phyloP scores from a whole-genome alignment of 306 rosid species.

The Cicer chorassanicum region DNA sequence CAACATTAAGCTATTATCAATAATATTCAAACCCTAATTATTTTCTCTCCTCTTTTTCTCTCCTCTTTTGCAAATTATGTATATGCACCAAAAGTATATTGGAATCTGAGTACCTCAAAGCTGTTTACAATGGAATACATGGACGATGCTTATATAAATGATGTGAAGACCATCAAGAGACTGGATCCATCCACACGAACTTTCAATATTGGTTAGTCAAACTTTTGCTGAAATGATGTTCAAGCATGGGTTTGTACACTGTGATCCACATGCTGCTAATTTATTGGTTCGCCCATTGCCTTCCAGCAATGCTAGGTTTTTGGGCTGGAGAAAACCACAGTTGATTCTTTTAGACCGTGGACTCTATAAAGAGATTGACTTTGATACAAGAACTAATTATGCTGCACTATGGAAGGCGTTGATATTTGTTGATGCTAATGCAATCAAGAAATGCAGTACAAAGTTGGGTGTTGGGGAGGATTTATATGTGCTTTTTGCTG shows the following conservation, averaged over 20 bases:
- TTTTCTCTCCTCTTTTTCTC: no score
- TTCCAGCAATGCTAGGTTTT: conserved; percentile 60
- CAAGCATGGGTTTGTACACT: conserved; percentile 97
- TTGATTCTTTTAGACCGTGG: conserved; percentile 93
- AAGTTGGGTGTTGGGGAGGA: conserved; percentile 99
- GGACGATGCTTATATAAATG: conserved; percentile 83
- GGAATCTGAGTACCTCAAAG: conserved; percentile 86
- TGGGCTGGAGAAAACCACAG: conserved; percentile 89
- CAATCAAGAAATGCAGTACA: conserved; percentile 82
- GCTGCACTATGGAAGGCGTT: conserved; percentile 95
- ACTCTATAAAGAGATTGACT: conserved; percentile 89
- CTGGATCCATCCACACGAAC: conserved; percentile 80
- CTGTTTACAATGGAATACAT: conserved; percentile 94
- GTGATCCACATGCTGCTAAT: conserved; percentile 98
- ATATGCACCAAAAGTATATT: conserved; percentile 86
- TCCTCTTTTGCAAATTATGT: conserved; percentile 86
- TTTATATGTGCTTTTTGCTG: conserved; percentile 90
- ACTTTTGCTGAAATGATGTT: conserved; percentile 99
- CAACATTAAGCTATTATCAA: no score
- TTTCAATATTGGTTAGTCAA: conserved; percentile 86
- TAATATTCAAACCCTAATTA: no score
- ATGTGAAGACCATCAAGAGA: conserved; percentile 64
- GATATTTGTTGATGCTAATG: conserved; percentile 78
- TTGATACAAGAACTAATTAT: conserved; percentile 73
- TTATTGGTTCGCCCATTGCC: conserved; percentile 89